Conservation (phyloP, 257 asterid species). For the Pogostemon cablin region DNA sequence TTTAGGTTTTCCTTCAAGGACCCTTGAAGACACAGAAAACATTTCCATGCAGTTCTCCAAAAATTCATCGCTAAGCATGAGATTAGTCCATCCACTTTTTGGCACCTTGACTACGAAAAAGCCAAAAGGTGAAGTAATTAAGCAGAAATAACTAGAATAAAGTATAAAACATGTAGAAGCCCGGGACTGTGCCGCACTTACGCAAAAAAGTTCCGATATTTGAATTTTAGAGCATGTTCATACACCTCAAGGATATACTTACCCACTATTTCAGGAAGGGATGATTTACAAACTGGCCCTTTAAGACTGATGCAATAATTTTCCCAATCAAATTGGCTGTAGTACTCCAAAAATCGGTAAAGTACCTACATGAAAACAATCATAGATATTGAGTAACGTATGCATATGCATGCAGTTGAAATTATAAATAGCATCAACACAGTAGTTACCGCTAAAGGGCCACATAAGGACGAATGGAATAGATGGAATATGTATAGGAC, state of each 20-base stretch:
- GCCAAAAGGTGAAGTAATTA: not conserved
- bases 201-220: constrained; percentile 14
- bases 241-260: constrained; percentile 34
- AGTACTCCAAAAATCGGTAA: constrained; percentile 68
- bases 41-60: constrained; percentile 57
- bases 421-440: constrained; percentile 18
- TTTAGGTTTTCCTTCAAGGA: constrained; percentile 46
- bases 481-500: constrained; percentile 47
- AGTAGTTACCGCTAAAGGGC: constrained; percentile 61
- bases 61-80: constrained; percentile 61
- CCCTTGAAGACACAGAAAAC: constrained; percentile 56
- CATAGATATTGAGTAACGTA: constrained; percentile 25
- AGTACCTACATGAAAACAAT: constrained; percentile 54
- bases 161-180: not conserved
- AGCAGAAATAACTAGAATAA: constrained; percentile 4
- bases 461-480: constrained; percentile 42
- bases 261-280: constrained; percentile 68
- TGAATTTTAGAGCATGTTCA: not conserved
- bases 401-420: constrained; percentile 9
- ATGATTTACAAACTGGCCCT: constrained; percentile 68
- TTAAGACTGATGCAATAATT: constrained; percentile 65
- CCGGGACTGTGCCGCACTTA: not conserved
- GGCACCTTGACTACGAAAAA: constrained; percentile 57
- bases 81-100: constrained; percentile 40
- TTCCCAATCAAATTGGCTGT: constrained; percentile 86